phyloP scores from a whole-genome alignment of 345 rosid species.

The Eucalyptus polybractea region DNA sequence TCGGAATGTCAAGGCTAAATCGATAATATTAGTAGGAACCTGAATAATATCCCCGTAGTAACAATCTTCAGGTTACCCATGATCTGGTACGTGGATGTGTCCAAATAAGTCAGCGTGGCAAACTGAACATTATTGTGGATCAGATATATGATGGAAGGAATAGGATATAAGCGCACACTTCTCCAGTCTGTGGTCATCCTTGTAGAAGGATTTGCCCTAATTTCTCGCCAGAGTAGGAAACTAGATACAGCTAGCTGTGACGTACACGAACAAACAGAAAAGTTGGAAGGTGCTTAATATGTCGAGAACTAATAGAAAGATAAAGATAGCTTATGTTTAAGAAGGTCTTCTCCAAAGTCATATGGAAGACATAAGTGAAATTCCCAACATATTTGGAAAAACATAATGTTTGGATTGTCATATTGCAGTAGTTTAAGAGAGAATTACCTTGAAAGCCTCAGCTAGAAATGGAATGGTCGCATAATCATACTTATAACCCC shows the following conservation, averaged over 20 bases:
- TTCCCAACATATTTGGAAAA: neutral
- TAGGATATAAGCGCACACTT: constrained; percentile 66
- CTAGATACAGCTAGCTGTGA: constrained; percentile 74
- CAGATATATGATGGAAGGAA: constrained; percentile 80
- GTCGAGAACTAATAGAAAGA: neutral
- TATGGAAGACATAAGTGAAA: neutral
- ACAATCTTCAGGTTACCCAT: constrained; percentile 99
- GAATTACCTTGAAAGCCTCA: constrained; percentile 72
- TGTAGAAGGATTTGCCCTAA: constrained; percentile 22
- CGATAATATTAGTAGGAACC: constrained; percentile 13
- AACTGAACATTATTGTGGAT: constrained; percentile 93
- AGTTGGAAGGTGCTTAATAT: neutral
- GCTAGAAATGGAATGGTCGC: constrained; percentile 97
- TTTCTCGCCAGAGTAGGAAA: constrained; percentile 74
- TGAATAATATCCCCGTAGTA: constrained; percentile 78
- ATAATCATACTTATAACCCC: constrained; percentile 76
- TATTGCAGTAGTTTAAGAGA: neutral
- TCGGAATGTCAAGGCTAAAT: neutral
- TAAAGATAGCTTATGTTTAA: neutral
- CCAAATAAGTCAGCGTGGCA: constrained; percentile 82
- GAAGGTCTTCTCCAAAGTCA: neutral
- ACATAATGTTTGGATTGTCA: neutral
- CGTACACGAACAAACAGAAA: neutral
- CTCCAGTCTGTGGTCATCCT: constrained; percentile 89
- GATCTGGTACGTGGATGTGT: constrained; percentile 91